These are phyloP conservation scores for Wickerhamomyces mucosus DNA, from an alignment of 805 yeast species.

Conservation along the genomic window DNA sequence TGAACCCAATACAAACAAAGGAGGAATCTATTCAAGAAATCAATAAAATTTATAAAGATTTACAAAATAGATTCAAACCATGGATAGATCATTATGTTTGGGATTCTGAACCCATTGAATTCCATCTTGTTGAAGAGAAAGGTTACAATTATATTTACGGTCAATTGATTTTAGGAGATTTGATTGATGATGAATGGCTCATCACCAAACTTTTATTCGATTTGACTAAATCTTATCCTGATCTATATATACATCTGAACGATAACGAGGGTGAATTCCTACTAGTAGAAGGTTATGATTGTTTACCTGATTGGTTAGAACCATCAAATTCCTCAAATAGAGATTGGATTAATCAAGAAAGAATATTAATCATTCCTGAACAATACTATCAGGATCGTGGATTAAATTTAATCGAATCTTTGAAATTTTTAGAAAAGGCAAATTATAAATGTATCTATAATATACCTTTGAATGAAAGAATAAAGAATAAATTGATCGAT, in stretches of 20 bases:
- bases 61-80: constrained; percentile 20
- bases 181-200: constrained; percentile 35
- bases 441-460: constrained; percentile 25
- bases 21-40: constrained; percentile 13
- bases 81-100: constrained; percentile 35
- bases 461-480: constrained; percentile 12
- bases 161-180: constrained; percentile 33
- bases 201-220: constrained; percentile 30
- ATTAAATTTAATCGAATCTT: constrained; percentile 29
- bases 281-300: constrained; percentile 38
- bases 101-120: constrained; percentile 21
- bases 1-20: constrained; percentile 21
- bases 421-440: constrained; percentile 29
- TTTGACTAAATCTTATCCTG: constrained; percentile 24
- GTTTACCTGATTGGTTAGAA: constrained; percentile 36
- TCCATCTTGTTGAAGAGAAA: constrained; percentile 2
- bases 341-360: constrained; percentile 40
- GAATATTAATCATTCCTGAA: constrained; percentile 31
- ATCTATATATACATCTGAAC: constrained; percentile 33
- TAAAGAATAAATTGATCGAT: constrained; percentile 11
- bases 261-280: constrained; percentile 53
- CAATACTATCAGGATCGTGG: constrained; percentile 25
- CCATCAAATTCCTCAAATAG: constrained; percentile 40
- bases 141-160: constrained; percentile 22
- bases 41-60: constrained; percentile 9